These are phyloP conservation scores for Hordeum pubiflorum DNA, from an alignment of 202 grass and related monocot species.

Conservation along the genomic window DNA sequence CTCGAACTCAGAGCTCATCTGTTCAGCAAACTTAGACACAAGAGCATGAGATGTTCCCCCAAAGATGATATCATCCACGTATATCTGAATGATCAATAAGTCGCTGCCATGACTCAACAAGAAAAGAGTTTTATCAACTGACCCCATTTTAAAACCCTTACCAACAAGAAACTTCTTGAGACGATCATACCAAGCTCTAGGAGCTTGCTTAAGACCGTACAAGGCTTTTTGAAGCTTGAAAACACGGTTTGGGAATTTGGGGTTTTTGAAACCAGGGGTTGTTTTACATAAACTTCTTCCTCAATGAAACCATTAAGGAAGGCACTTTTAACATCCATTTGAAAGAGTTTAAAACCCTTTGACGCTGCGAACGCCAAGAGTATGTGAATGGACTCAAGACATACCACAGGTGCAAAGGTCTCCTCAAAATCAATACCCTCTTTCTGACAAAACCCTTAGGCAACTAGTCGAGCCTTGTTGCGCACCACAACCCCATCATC, in stretches of 20 bases:
- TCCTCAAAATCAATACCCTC: background rate
- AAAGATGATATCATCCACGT: too few species aligned
- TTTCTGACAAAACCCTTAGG: background rate
- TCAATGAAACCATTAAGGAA: constrained; percentile 2
- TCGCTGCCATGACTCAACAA: too few species aligned
- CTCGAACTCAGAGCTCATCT: too few species aligned
- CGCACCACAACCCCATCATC: constrained; percentile 2
- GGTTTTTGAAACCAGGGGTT: constrained; percentile 3
- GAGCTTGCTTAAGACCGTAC: constrained; percentile 5
- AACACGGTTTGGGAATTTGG: background rate
- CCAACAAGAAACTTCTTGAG: background rate
- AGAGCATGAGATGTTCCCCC: too few species aligned
- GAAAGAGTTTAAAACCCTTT: background rate
- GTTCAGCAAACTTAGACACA: too few species aligned
- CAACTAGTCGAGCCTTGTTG: too few species aligned
- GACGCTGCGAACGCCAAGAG: background rate
- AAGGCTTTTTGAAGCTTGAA: background rate
- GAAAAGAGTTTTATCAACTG: background rate
- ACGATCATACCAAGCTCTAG: background rate
- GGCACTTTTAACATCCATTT: constrained; percentile 15
- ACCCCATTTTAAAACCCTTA: background rate
- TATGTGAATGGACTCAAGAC: background rate
- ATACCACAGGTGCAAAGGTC: background rate
- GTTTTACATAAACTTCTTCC: constrained; percentile 7
- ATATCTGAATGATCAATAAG: too few species aligned